Evolutionary conservation across 805 yeast genomes (phyloP), one percentile per base, ranked within the genome.

Genomic region (Starmerella vitae): DNA sequence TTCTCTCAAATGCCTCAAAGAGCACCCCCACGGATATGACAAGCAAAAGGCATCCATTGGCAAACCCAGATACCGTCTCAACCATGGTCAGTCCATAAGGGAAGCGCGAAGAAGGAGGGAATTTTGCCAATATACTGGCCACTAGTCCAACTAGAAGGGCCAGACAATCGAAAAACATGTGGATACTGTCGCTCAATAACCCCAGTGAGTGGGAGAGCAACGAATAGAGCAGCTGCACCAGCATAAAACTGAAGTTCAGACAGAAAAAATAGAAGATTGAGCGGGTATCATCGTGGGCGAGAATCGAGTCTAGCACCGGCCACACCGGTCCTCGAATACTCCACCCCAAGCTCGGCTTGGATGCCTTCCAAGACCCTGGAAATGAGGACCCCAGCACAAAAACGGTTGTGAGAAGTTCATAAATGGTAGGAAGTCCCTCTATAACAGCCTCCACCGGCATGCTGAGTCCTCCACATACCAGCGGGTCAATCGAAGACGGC

Each of bases 101-200:
- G 54, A 71, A 88, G 37, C 71, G 68, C n/a, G 76, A 68, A 42
- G 71, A 71, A 4, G 81, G 70, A 2, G 76, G 74, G 44, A 63
- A 63, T 45, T 72, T 74, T 2, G 78, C 66, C 37, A 74, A 60
- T 12, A 73, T 68, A 18, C 93, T 82, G 0, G 99, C 98, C 20
- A 88, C 67, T 2, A 91, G 64, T 0, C 99, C 99, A 22, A 91
- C 70, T 3, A 91, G 74, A 39, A 91, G 64, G 0, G 97, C 93
- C 0, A 84, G 70, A 57, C 98, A 91, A 59, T 91, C 99, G 40
- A 91, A 66, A 2, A 93, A 80, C 99, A 91, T 91, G 59, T 91
- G 99, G 37, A 91, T 67, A 1, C 95, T 84, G 55, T 91, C 99
- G 15, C 95, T 84, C 37, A 91, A 59, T 19, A 91, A 65, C 9